Base-by-base conservation (phyloP, 208 protist genomes). In the Novymonas esmeraldas region DNA sequence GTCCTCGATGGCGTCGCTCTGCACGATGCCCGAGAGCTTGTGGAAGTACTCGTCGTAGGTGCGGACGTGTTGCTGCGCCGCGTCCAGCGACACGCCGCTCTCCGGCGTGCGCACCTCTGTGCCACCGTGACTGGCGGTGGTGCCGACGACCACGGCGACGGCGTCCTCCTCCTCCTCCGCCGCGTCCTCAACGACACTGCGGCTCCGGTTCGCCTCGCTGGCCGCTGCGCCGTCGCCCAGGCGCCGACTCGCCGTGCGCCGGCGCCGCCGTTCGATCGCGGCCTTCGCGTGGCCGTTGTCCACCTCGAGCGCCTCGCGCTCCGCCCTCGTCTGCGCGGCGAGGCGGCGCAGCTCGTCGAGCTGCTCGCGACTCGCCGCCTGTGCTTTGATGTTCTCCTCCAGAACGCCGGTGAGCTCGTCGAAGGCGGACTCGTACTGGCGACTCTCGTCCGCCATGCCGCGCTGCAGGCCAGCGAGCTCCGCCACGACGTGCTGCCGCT, bases 351-450 rank as follows among this genome's bases (percentile, higher is more conserved):
- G 73, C 61, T 85, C 69, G 13, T 69, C 65, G n/a, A 87, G 60
- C 28, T 87, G 81, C 10, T 79, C 59, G 13, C 77, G 63, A 57
- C 90, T 81, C 14, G 75, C 60, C n/a, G 13, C 33, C 60, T 87
- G 80, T 29, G 56, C 29, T 6, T 73, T 31, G 10, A 58, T 51
- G 66, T 93, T 86, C 51, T 89, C 75, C 14, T 89, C 75, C 38
- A 88, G 66, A 4, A 96, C 83, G n/a, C 73, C 76, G 11, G 66
- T 78, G 33, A 97, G 70, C 63, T 97, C 89, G 14, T 78, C 52
- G 54, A 97, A 94, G 18, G 72, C 77, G 0, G 72, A 60, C 57
- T 94, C 87, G 67, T 94, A 97, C 44, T 79, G 66, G 0, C 63
- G 20, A 29, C 77, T 76, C 45, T 93, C 89, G 26, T 82, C 55